These are phyloP conservation scores for Zoysia matrella DNA, from an alignment of 202 grass and related monocot species.

Conservation along the genomic window DNA sequence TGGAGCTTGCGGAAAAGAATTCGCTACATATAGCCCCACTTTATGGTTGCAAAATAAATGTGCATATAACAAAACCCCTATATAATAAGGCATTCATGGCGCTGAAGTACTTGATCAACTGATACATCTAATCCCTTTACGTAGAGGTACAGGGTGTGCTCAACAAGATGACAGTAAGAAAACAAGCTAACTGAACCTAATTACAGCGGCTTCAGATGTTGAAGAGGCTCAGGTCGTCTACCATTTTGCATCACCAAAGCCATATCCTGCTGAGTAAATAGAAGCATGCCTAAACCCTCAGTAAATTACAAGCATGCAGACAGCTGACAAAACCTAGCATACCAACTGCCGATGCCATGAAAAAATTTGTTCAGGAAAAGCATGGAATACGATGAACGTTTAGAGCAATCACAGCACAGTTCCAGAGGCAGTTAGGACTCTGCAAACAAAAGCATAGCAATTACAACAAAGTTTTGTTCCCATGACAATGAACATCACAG, in stretches of 20 bases:
- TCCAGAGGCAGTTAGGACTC: slow-evolving; percentile 2
- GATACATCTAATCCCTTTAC: slow-evolving; percentile 44
- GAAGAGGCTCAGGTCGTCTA: slow-evolving; percentile 52
- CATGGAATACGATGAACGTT: slow-evolving; percentile 67
- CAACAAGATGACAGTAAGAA: slow-evolving; percentile 47
- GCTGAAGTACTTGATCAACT: background rate
- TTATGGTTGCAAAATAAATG: background rate
- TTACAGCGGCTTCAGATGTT: slow-evolving; percentile 67
- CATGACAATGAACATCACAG: slow-evolving; percentile 50
- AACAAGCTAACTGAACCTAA: slow-evolving; percentile 63
- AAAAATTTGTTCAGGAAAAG: slow-evolving; percentile 60
- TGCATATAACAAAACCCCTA: background rate
- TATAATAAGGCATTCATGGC: background rate
- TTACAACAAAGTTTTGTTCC: slow-evolving; percentile 56
- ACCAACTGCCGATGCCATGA: slow-evolving; percentile 50
- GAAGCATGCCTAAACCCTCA: slow-evolving; percentile 51
- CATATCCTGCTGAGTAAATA: slow-evolving; percentile 46
- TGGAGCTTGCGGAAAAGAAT: no score
- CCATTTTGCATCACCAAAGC: slow-evolving; percentile 51
- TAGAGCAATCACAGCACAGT: slow-evolving; percentile 69
- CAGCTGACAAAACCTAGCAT: slow-evolving; percentile 51
- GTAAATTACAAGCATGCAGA: slow-evolving; percentile 59
- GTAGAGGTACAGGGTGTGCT: slow-evolving; percentile 41
- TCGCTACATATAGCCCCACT: background rate
- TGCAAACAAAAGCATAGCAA: slow-evolving; percentile 52